Evolutionary conservation across 148 eudicot genomes (phyloP), one percentile per base, ranked within the genome.

Genomic region (Heliosperma pusillum): DNA sequence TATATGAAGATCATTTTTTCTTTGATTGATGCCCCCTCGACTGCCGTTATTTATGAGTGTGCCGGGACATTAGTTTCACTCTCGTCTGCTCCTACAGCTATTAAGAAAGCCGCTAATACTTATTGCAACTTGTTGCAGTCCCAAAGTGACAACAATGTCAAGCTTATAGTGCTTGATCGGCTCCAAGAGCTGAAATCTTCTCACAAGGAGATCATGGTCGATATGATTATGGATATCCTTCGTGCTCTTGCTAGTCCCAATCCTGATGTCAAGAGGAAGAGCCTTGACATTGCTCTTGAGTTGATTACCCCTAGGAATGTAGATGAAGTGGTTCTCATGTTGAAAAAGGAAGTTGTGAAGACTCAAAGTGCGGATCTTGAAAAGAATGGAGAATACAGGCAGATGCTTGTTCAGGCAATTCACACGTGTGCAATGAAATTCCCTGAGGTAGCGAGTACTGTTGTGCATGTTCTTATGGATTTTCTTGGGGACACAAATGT

Each of bases 361-460:
- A 94, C 98, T 72, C 98, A 91, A 78, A 86, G 85, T 82, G 98
- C 82, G 68, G 98, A 91, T 80, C 89, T 85, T 27, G 97, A 94
- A 86, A 94, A 94, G 86, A 92, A 90, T 75, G 98, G 96, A 50
- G 98, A 94, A 72, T 91, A 90, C 55, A 82, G 98, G 70, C 98
- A 94, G 80, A 87, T 94, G 97, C 98, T 94, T 81, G 91, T 94
- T 75, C 97, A 94, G 80, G 96, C 98, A 60, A 94, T 94, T 74
- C 98, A 91, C 85, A 86, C 88, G 13, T 94, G 98, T 85, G 98
- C 97, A 7, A 89, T 94, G 66, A 94, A 91, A 72, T 91, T 94
- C 81, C 98, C 98, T 2, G 97, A 94, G 86, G 97, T 90, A 74
- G 98, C 98, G 52, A 89, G 98, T 86, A 91, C 97, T n/a, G 98